Conservation (phyloP, 805 yeast genomes). For the Starmerella kuoi region DNA sequence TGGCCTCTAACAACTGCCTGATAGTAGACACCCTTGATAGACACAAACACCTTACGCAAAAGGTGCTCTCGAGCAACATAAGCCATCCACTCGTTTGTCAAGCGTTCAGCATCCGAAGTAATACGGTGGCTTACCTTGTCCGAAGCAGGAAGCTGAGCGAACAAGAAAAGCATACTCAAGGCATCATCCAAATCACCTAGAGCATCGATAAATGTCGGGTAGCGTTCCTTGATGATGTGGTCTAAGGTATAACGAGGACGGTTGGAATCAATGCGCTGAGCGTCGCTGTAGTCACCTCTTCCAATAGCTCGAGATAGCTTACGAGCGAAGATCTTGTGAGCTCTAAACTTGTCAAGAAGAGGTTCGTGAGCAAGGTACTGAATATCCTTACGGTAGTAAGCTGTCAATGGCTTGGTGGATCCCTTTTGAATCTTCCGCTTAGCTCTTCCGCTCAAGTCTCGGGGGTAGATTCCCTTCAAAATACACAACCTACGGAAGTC, state of each 20-base stretch:
- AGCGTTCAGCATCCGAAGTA: slow-evolving; percentile 73
- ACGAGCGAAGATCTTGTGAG: slow-evolving; percentile 86
- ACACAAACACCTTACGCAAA: slow-evolving; percentile 80
- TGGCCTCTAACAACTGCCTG: slow-evolving; percentile 85
- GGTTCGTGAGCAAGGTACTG: slow-evolving; percentile 95
- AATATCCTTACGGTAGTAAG: slow-evolving; percentile 86
- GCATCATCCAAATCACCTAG: slow-evolving; percentile 91
- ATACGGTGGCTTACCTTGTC: slow-evolving; percentile 66
- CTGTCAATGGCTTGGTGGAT: slow-evolving; percentile 90
- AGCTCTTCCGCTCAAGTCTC: slow-evolving; percentile 70
- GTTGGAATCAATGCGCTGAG: slow-evolving; percentile 68
- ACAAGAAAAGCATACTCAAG: slow-evolving; percentile 82
- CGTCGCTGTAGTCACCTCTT: slow-evolving; percentile 80
- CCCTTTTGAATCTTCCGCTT: slow-evolving; percentile 97
- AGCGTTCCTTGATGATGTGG: slow-evolving; percentile 84
- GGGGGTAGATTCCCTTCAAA: slow-evolving; percentile 93
- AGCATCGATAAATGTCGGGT: slow-evolving; percentile 88
- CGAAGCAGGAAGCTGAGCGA: slow-evolving; percentile 91
- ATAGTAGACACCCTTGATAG: slow-evolving; percentile 94
- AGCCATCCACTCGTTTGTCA: slow-evolving; percentile 93
- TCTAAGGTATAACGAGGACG: slow-evolving; percentile 80
- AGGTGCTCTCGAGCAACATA: slow-evolving; percentile 74
- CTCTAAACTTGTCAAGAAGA: slow-evolving; percentile 76
- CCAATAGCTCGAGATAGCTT: slow-evolving; percentile 83
- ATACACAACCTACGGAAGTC: slow-evolving; percentile 91